A percentile compares a stretch with the other conserved stretches of the same genome.
Evolutionary conservation across 371 early-diverging fungal species (phyloP).

Genomic region (Mortierella sp.): DNA sequence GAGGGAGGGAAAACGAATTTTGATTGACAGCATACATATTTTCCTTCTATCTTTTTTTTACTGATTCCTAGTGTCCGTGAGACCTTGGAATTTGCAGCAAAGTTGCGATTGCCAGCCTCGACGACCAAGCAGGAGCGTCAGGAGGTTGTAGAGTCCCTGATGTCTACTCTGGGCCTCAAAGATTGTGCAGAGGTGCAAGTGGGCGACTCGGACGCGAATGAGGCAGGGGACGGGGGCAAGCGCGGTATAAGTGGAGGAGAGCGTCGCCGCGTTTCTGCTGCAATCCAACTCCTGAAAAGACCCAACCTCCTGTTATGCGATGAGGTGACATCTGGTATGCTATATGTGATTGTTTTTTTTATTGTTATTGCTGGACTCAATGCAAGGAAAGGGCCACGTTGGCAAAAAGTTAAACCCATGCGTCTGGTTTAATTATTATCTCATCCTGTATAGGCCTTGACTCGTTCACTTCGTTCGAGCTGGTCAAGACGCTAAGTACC

Average conservation of each 20-base stretch:
- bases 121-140: slow-evolving; percentile 8
- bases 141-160: slow-evolving; percentile 12
- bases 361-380: neutral
- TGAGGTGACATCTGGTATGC: slow-evolving; percentile 62
- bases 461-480: slow-evolving; percentile 31
- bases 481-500: slow-evolving; percentile 22
- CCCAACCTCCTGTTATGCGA: slow-evolving; percentile 62
- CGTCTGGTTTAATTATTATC: neutral
- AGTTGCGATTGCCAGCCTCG: slow-evolving; percentile 15
- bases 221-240: neutral
- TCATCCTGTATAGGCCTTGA: slow-evolving; percentile 18
- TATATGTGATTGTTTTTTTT: too few species aligned
- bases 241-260: slow-evolving; percentile 61
- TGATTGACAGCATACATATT: neutral
- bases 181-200: slow-evolving; percentile 24
- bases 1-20: neutral
- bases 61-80: slow-evolving; percentile 22
- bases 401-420: neutral
- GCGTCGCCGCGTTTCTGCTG: slow-evolving; percentile 76
- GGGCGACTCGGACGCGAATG: slow-evolving; percentile 16
- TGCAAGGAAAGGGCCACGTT: neutral
- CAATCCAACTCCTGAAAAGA: slow-evolving; percentile 71
- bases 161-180: slow-evolving; percentile 22
- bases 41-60: neutral
- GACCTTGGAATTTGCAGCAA: slow-evolving; percentile 24